Percentiles rank a stretch among this genome's conserved stretches.
phyloP scores from a whole-genome alignment of 805 yeast species.

The Ogataea pignaliae region DNA sequence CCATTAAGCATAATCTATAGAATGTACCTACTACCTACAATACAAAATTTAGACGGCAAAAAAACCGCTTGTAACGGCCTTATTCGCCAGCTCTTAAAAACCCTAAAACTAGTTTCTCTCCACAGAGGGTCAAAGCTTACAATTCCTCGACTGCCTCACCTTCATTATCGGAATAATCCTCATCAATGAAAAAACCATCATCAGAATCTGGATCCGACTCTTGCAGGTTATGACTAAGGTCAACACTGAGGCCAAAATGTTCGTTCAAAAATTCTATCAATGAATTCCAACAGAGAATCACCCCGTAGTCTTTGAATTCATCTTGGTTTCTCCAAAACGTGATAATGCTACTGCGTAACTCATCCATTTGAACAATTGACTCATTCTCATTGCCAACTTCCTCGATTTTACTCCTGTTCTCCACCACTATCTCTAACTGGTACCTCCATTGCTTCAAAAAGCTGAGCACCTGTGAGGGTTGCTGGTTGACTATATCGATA shows the following conservation, averaged over 20 bases:
- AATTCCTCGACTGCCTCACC: background rate
- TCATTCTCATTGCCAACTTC: constrained; percentile 31
- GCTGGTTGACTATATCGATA: constrained; percentile 21
- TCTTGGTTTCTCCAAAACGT: constrained; percentile 11
- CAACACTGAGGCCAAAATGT: constrained; percentile 6
- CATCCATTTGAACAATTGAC: constrained; percentile 5
- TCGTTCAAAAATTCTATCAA: constrained; percentile 9
- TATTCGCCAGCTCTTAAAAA: too few species aligned
- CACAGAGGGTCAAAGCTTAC: too few species aligned
- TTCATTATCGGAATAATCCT: background rate
- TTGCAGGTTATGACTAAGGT: constrained; percentile 7
- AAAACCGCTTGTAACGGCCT: too few species aligned
- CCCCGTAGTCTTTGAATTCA: constrained; percentile 3
- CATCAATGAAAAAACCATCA: background rate
- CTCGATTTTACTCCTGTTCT: background rate
- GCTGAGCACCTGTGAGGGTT: constrained; percentile 24
- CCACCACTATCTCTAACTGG: constrained; percentile 40
- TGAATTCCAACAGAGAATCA: constrained; percentile 11
- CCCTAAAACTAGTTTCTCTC: too few species aligned
- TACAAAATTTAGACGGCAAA: too few species aligned
- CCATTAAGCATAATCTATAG: too few species aligned
- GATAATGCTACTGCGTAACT: constrained; percentile 8
- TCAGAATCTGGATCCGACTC: constrained; percentile 8
- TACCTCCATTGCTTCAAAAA: constrained; percentile 30
- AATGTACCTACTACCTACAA: background rate